Percentiles rank a stretch among this genome's conserved stretches.
These are phyloP conservation scores for Madurella fahalii DNA, from an alignment of 2,329 filamentous ascomycete species.

Conservation along the genomic window DNA sequence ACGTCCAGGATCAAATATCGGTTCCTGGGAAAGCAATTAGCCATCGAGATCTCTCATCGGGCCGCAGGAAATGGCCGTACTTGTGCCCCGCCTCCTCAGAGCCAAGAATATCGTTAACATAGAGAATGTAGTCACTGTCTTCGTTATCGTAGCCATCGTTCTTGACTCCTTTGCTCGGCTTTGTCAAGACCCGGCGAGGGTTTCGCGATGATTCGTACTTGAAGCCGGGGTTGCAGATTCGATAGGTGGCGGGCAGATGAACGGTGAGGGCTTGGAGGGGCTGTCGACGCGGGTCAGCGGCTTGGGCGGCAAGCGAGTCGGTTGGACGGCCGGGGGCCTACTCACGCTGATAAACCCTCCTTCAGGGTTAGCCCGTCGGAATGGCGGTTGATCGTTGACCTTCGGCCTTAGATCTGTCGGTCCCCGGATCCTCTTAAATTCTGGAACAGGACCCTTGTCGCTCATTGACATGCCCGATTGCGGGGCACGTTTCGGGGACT, in stretches of 20 bases:
- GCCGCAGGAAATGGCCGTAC: constrained; percentile 44
- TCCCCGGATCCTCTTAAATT: constrained; percentile 75
- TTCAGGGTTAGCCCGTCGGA: constrained; percentile 89
- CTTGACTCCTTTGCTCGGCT: constrained; percentile 96
- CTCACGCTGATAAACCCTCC: constrained; percentile 96
- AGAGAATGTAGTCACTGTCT: constrained; percentile 98
- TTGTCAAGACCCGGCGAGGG: constrained; percentile 89
- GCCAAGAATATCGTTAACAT: constrained; percentile 96
- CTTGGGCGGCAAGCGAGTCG: neutral
- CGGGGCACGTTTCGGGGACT: constrained; percentile 53
- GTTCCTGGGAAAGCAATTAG: constrained; percentile 54
- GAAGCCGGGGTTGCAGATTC: constrained; percentile 96
- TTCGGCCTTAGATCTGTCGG: constrained; percentile 73
- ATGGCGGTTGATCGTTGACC: constrained; percentile 82
- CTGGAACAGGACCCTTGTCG: constrained; percentile 68
- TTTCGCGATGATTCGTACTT: constrained; percentile 99
- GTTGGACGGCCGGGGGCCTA: constrained; percentile 8
- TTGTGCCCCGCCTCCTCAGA: constrained; percentile 98
- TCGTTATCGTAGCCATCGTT: constrained; percentile 99
- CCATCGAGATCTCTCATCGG: constrained; percentile 13
- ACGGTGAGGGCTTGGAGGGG: constrained; percentile 92
- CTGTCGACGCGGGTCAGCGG: constrained; percentile 40
- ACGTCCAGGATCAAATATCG: constrained; percentile 97
- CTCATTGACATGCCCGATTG: constrained; percentile 42
- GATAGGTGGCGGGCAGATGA: constrained; percentile 90